These are phyloP conservation scores for Claviceps maximensis DNA, from an alignment of 2,329 filamentous ascomycete genomes.

Conservation along the genomic window DNA sequence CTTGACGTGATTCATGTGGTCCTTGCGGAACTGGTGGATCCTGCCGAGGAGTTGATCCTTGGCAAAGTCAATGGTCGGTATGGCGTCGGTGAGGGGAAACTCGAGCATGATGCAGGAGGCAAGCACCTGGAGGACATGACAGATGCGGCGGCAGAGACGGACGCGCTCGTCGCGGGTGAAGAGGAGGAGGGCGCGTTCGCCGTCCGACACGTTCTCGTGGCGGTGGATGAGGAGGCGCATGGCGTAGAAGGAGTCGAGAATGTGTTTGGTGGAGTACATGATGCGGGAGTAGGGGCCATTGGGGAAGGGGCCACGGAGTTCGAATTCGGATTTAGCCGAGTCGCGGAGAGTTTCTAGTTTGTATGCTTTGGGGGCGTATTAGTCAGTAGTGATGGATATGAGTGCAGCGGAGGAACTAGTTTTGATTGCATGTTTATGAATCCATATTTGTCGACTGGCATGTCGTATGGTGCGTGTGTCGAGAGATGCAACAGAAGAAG, in stretches of 20 bases:
- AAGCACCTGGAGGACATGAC: conserved; percentile 74
- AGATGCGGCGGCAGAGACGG: conserved; percentile 76
- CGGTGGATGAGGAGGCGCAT: conserved; percentile 90
- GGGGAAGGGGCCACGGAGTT: conserved; percentile 78
- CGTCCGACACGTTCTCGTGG: conserved; percentile 59
- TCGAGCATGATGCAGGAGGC: conserved; percentile 90
- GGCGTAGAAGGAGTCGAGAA: conserved; percentile 88
- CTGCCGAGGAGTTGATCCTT: conserved; percentile 75
- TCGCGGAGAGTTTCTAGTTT: conserved; percentile 61
- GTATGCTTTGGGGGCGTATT: conserved; percentile 26
- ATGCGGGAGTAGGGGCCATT: conserved; percentile 59
- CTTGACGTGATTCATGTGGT: conserved; percentile 30
- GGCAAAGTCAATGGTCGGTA: conserved; percentile 69
- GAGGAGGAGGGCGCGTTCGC: conserved; percentile 67
- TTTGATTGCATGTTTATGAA: too few species aligned
- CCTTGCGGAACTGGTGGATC: conserved; percentile 74
- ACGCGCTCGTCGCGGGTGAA: conserved; percentile 69
- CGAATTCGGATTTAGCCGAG: conserved; percentile 73
- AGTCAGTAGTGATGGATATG: not conserved
- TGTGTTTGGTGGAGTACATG: conserved; percentile 64
- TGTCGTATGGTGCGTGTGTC: too few species aligned
- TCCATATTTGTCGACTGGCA: too few species aligned
- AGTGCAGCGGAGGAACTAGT: too few species aligned
- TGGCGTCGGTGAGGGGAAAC: conserved; percentile 78
- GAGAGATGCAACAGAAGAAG: not conserved